Percentiles rank a stretch among this genome's conserved stretches.
These are phyloP conservation scores for Elaeis oleifera DNA, from an alignment of 202 grass and related monocot species.

Conservation along the genomic window DNA sequence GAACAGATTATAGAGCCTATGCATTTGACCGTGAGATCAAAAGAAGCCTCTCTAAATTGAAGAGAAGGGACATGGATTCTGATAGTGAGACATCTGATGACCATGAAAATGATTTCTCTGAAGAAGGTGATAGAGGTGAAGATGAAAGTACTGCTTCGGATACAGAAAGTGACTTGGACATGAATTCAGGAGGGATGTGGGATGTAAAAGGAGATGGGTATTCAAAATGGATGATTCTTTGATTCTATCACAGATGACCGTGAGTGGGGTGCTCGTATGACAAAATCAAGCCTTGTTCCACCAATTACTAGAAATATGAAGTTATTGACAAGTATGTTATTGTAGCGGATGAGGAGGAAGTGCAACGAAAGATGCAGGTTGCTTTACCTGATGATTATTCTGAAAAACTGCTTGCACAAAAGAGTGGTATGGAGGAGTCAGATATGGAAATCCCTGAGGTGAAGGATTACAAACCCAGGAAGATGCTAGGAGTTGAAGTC, in stretches of 20 bases:
- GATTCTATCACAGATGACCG: constrained; percentile 65
- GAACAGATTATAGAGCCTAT: constrained; percentile 48
- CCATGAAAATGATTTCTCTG: constrained; percentile 61
- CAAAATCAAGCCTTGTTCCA: constrained; percentile 95
- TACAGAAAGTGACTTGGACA: constrained; percentile 75
- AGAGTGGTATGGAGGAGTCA: constrained; percentile 63
- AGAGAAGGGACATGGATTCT: constrained; percentile 75
- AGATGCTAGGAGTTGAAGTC: constrained; percentile 64
- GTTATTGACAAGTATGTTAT: constrained; percentile 91
- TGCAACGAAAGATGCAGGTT: constrained; percentile 80
- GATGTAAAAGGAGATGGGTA: constrained; percentile 46
- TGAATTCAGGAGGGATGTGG: constrained; percentile 54
- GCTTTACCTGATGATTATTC: constrained; percentile 91
- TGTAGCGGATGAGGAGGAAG: constrained; percentile 89
- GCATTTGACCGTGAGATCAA: constrained; percentile 92
- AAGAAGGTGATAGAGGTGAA: constrained; percentile 67
- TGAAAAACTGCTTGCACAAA: constrained; percentile 81
- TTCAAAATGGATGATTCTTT: constrained; percentile 46
- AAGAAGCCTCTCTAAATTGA: constrained; percentile 96
- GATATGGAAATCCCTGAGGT: constrained; percentile 91
- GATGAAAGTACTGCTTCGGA: constrained; percentile 76
- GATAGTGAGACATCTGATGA: constrained; percentile 94
- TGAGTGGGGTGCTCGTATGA: constrained; percentile 97
- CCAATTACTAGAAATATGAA: constrained; percentile 94
- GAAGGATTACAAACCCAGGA: constrained; percentile 92